Evolutionary conservation across 331 rosid genomes (phyloP).

Genomic region (Malus hybrid): DNA sequence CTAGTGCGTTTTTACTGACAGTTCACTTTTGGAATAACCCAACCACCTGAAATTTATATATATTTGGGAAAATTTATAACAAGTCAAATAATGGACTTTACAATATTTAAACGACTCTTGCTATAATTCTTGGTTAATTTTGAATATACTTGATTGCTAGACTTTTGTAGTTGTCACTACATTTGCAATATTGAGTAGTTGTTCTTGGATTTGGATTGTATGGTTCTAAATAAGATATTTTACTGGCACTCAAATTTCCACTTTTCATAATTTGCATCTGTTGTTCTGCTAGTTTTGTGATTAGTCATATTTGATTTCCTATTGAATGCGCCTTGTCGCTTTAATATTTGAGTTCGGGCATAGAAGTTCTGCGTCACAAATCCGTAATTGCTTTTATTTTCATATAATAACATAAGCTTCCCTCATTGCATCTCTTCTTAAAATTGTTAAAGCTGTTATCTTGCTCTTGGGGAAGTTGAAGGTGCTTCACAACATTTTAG

Average conservation of each 20-base stretch:
- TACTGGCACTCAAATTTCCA: background rate
- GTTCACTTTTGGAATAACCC: background rate
- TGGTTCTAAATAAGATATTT: background rate
- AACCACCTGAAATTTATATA: background rate
- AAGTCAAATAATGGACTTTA: background rate
- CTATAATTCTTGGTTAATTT: background rate
- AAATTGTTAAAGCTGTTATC: constrained; percentile 59
- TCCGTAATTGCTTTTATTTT: background rate
- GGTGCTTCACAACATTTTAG: constrained; percentile 61
- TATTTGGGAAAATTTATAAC: background rate
- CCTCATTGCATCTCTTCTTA: constrained; percentile 18
- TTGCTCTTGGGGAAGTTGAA: constrained; percentile 83
- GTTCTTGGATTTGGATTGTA: constrained; percentile 4
- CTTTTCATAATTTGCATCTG: background rate
- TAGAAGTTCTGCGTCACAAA: background rate
- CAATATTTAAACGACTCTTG: background rate
- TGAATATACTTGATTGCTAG: background rate
- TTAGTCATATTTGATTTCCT: background rate
- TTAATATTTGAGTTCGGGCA: background rate
- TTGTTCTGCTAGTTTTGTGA: background rate
- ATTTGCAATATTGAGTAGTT: background rate
- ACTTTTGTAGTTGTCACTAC: background rate
- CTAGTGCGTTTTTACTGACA: too few species aligned
- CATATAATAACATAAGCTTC: constrained; percentile 10
- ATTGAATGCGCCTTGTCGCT: background rate